These are phyloP conservation scores for Penicillium desertorum DNA, from an alignment of 495 filamentous ascomycete genomes.

Conservation along the genomic window DNA sequence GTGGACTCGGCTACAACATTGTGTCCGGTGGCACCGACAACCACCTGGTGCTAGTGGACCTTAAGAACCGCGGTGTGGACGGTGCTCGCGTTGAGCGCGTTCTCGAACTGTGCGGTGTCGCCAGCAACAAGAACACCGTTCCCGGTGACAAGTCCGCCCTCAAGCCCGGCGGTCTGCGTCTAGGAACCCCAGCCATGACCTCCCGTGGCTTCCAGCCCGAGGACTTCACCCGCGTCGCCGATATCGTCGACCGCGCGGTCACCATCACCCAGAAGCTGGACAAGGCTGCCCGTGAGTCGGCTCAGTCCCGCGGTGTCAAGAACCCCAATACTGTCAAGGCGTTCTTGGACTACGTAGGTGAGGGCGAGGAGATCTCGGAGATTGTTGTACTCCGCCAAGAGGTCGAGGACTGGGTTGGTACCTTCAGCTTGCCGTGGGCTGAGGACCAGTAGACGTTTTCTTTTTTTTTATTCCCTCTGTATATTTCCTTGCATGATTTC, in stretches of 20 bases:
- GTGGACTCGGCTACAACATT: conserved; percentile 82
- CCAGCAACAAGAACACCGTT: conserved; percentile 98
- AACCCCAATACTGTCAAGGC: conserved; percentile 76
- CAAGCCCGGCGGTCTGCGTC: conserved; percentile 84
- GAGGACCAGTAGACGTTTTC: conserved; percentile 43
- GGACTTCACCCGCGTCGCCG: conserved; percentile 87
- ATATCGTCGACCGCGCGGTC: conserved; percentile 90
- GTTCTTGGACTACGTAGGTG: conserved; percentile 79
- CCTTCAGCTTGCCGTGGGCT: conserved; percentile 84
- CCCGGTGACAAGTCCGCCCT: conserved; percentile 92
- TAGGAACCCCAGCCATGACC: conserved; percentile 97
- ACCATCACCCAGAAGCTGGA: conserved; percentile 80
- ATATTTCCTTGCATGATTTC: conserved; percentile 26
- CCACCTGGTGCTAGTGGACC: conserved; percentile 91
- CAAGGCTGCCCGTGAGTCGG: conserved; percentile 73
- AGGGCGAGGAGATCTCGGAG: conserved; percentile 80
- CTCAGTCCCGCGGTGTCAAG: conserved; percentile 72
- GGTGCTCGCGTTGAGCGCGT: conserved; percentile 93
- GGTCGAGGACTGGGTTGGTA: conserved; percentile 94
- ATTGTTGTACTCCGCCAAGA: conserved; percentile 84
- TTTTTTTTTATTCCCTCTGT: conserved; percentile 21
- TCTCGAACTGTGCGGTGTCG: conserved; percentile 90
- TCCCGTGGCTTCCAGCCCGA: conserved; percentile 84
- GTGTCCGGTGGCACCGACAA: conserved; percentile 96
- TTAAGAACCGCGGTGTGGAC: conserved; percentile 87